Evolutionary conservation across 257 asterid genomes (phyloP).

Genomic region (Asclepias syriaca): DNA sequence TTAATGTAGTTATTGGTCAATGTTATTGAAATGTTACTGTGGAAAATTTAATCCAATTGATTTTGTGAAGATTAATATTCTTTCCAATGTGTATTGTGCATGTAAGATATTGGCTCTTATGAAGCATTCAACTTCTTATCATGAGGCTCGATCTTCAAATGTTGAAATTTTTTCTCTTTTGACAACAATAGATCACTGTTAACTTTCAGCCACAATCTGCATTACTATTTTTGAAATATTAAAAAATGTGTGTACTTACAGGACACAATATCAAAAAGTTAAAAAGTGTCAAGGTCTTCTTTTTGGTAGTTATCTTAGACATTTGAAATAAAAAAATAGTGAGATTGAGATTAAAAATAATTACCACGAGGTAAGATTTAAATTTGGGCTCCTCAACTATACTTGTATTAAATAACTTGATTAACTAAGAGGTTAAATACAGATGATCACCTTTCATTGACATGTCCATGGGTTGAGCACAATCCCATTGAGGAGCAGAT

Average conservation of each 20-base stretch:
- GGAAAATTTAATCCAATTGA: neutral
- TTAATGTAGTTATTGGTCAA: neutral
- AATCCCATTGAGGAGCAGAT: constrained; percentile 63
- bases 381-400: neutral
- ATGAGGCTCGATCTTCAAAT: neutral
- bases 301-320: neutral
- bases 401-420: neutral
- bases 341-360: neutral
- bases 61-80: neutral
- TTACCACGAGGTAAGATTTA: neutral
- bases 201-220: neutral
- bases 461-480: constrained; percentile 58
- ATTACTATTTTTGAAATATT: neutral
- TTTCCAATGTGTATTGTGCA: neutral
- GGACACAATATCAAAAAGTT: neutral
- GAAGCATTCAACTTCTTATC: neutral
- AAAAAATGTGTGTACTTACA: neutral
- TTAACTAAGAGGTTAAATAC: constrained; percentile 2
- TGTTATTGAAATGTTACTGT: neutral
- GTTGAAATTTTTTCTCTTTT: neutral
- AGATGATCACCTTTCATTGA: constrained; percentile 45
- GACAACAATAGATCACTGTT: neutral
- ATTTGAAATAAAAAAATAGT: neutral
- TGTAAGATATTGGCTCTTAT: neutral
- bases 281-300: neutral